phyloP scores from a whole-genome alignment of 139 green algal species.

The Micractinium sp. region DNA sequence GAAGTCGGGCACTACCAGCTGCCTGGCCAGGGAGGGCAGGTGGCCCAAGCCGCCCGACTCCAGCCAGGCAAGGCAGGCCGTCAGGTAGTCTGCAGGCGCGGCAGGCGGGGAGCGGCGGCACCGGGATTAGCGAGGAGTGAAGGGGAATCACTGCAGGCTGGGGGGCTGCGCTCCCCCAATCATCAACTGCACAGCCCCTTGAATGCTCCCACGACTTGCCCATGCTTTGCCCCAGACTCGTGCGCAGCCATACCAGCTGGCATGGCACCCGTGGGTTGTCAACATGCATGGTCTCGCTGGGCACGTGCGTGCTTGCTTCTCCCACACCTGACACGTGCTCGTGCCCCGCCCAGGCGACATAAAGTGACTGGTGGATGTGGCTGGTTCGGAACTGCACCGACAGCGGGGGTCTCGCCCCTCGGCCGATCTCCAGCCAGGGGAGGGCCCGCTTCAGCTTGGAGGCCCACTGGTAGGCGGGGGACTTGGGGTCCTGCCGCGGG shows the following conservation, averaged over 20 bases:
- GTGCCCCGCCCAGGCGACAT: background rate
- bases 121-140: background rate
- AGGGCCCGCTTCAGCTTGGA: background rate
- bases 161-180: no score
- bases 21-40: background rate
- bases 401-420: background rate
- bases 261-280: background rate
- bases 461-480: background rate
- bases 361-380: background rate
- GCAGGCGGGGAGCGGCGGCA: background rate
- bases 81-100: constrained; percentile 1
- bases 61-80: constrained; percentile 6
- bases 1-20: background rate
- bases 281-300: background rate
- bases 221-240: no score
- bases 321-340: constrained; percentile 1
- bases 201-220: no score
- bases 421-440: background rate
- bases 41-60: background rate
- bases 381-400: background rate
- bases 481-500: background rate
- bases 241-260: no score
- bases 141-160: no score
- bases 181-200: no score
- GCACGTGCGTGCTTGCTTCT: background rate